These are phyloP conservation scores for Erythrophleum fordii DNA, from an alignment of 306 rosid genomes.

Conservation along the genomic window DNA sequence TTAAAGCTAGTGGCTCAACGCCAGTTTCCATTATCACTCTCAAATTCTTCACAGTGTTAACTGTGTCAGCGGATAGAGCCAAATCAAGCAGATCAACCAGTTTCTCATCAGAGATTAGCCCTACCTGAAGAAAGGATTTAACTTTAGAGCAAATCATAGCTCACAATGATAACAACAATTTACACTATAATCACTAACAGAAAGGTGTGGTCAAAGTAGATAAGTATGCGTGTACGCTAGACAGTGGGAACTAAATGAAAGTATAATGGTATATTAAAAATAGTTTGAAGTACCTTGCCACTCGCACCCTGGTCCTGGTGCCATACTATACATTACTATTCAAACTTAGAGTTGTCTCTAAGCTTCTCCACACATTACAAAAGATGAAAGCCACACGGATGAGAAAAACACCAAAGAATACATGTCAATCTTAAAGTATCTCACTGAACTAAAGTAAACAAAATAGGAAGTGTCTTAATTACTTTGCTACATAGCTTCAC, in stretches of 20 bases:
- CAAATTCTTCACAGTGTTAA: conserved; percentile 91
- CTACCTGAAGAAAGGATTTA: conserved; percentile 68
- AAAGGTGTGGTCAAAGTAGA: background rate
- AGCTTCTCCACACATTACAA: background rate
- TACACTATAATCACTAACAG: conserved; percentile 23
- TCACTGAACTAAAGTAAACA: background rate
- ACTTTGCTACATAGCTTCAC: background rate
- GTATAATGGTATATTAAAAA: background rate
- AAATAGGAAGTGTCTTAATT: background rate
- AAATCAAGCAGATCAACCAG: conserved; percentile 97
- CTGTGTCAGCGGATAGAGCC: conserved; percentile 97
- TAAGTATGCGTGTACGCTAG: background rate
- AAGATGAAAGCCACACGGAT: background rate
- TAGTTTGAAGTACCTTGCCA: background rate
- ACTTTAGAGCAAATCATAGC: conserved; percentile 39
- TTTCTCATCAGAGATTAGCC: conserved; percentile 96
- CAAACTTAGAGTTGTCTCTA: background rate
- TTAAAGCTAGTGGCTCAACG: conserved; percentile 91
- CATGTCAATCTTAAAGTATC: background rate
- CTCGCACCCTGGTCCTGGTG: background rate
- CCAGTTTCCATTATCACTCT: conserved; percentile 94
- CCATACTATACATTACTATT: background rate
- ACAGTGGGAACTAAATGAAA: background rate
- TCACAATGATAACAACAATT: conserved; percentile 28
- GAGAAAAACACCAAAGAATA: background rate